These are phyloP conservation scores for Tetrahymena thermophila DNA, from an alignment of 73 alveolate species.

Conservation along the genomic window DNA sequence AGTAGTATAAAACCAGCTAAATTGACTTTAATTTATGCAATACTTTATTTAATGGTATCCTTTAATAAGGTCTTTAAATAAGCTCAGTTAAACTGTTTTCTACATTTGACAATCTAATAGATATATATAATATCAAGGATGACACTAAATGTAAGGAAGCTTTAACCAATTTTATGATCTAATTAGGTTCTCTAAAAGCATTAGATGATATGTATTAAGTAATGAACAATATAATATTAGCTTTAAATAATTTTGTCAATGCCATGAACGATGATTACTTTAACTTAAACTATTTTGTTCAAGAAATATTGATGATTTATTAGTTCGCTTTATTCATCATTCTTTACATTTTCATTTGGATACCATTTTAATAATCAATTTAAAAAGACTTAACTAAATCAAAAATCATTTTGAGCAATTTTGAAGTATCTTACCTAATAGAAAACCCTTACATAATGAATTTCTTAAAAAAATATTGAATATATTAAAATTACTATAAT, in stretches of 20 bases:
- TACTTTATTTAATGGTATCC: neutral
- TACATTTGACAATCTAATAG: neutral
- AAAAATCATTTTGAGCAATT: neutral
- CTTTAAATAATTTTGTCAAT: neutral
- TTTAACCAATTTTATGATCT: neutral
- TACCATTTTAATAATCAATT: neutral
- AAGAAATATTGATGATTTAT: neutral
- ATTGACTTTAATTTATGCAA: neutral
- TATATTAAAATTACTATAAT: too few species aligned
- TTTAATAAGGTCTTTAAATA: neutral
- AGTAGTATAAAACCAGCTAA: neutral
- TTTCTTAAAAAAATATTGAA: neutral
- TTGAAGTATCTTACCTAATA: neutral
- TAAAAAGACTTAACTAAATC: neutral
- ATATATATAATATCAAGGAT: neutral
- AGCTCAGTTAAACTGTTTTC: neutral
- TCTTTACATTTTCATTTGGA: neutral
- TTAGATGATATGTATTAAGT: neutral
- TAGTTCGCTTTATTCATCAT: neutral
- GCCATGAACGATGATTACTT: neutral
- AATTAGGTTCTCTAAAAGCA: neutral
- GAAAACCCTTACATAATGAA: neutral
- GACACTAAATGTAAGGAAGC: neutral
- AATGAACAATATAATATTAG: neutral
- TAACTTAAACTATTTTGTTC: neutral